Conservation (phyloP, 2,329 filamentous ascomycete species). For the Microsporum audouinii region DNA sequence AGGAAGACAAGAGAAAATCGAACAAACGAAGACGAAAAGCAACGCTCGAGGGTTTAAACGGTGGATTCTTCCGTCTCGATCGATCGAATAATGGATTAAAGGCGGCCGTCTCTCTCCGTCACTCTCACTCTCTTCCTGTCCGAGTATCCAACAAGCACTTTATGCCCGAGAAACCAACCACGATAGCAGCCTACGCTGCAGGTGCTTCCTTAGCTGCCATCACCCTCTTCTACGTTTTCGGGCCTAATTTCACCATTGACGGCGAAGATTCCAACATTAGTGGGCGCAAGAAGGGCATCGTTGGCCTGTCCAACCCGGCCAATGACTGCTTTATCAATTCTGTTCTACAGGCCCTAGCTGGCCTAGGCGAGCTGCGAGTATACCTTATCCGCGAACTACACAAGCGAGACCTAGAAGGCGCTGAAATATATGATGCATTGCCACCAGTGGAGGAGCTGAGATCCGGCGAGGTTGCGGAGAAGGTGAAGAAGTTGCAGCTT, state of each 20-base stretch:
- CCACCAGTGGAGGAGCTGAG: conserved; percentile 34
- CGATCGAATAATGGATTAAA: neutral
- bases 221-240: conserved; percentile 93
- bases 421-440: conserved; percentile 59
- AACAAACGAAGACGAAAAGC: neutral
- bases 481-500: conserved; percentile 54
- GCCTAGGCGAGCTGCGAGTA: conserved; percentile 73
- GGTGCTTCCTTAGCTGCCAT: conserved; percentile 90
- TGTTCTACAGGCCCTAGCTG: conserved; percentile 82
- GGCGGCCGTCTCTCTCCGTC: neutral
- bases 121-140: neutral
- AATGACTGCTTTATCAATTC: conserved; percentile 98
- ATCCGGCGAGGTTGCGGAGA: conserved; percentile 35
- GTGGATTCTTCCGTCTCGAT: neutral
- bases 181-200: conserved; percentile 83
- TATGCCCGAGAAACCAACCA: conserved; percentile 70
- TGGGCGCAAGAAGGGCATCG: conserved; percentile 69
- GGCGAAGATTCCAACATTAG: conserved; percentile 53
- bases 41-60: neutral
- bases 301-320: conserved; percentile 78
- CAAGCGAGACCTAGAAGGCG: conserved; percentile 66
- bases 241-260: conserved; percentile 92
- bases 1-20: neutral
- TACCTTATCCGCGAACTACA: conserved; percentile 91
- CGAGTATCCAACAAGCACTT: conserved; percentile 7